Base-by-base conservation (phyloP, 805 yeast species). In the Pichia eremophila region DNA sequence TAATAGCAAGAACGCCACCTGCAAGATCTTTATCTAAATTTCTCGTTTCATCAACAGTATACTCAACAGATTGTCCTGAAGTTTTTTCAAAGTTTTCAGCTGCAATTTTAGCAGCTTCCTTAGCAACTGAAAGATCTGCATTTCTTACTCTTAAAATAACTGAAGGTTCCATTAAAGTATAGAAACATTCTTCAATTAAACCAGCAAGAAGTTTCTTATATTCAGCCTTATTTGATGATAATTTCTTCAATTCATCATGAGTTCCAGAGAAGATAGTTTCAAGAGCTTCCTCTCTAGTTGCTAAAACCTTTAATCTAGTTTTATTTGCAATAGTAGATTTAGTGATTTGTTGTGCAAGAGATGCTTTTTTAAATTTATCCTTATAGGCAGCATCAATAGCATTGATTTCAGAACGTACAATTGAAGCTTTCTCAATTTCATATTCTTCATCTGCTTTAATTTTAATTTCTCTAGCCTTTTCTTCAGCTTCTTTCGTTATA, bases 401-500 rank as follows among this genome's bases (percentile, higher is more conserved):
- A 45, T 93, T 83, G 48, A 85, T 85, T 70, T 93, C 99, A 14
- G 88, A 77, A 62, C 98, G 86, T 50, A 93, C 98, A 62, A 93
- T 81, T 49, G 88, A 81, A 22, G 96, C 91, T 75, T 93, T 93
- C 67, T 93, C 99, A 61, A 93, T 90, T 69, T 93, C 98, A 66
- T 91, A 93, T 72, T 93, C 99, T 69, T 93, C 99, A 66, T 95
- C 96, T 40, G 98, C 96, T 74, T 93, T 95, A 61, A 93, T 75
- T 65, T 77, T 82, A 63, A 93, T 89, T 70, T 93, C 99, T 67
- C 86, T 87, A 57, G 98, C 96, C 73, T 93, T 93, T 69, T 93
- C 99, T 62, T 90, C 95, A 38, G 99, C 99, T 73, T 93, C 99
- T 78, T 91, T 93, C 72, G 85, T 87, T 78, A 93, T 93, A 81